phyloP scores from a whole-genome alignment of 495 filamentous ascomycete genomes.

The Aspergillus ostianus region DNA sequence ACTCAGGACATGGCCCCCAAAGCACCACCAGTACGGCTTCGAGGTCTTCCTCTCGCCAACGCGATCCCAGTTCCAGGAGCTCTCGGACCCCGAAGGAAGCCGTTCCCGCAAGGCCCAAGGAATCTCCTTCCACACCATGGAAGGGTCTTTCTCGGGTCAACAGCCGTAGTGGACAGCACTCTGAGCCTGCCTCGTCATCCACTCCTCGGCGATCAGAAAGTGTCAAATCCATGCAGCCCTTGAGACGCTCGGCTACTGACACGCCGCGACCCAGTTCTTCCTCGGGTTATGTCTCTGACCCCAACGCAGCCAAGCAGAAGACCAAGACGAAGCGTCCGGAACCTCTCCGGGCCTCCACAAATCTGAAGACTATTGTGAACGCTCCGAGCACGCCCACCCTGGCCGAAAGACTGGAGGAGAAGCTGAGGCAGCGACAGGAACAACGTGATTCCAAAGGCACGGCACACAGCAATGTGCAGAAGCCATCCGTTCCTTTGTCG shows the following conservation, averaged over 20 bases:
- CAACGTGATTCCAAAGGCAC: constrained; percentile 20
- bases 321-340: not conserved
- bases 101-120: not conserved
- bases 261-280: not conserved
- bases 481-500: constrained; percentile 1
- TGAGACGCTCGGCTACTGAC: not conserved
- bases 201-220: not conserved
- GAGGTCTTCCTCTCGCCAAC: not conserved
- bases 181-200: not conserved
- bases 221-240: not conserved
- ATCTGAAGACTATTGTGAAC: constrained; percentile 4
- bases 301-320: constrained; percentile 16
- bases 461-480: constrained; percentile 16
- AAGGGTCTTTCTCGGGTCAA: not conserved
- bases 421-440: constrained; percentile 30
- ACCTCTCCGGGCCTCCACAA: not conserved
- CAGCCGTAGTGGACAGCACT: not conserved
- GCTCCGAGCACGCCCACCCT: constrained; percentile 22
- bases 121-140: not conserved
- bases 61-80: not conserved
- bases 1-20: not conserved
- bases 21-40: not conserved
- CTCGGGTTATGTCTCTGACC: constrained; percentile 31
- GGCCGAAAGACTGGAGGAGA: constrained; percentile 40
- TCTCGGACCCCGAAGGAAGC: not conserved